phyloP scores from a whole-genome alignment of 1,284 basidiomycete species.

The Ustanciosporium gigantosporum region DNA sequence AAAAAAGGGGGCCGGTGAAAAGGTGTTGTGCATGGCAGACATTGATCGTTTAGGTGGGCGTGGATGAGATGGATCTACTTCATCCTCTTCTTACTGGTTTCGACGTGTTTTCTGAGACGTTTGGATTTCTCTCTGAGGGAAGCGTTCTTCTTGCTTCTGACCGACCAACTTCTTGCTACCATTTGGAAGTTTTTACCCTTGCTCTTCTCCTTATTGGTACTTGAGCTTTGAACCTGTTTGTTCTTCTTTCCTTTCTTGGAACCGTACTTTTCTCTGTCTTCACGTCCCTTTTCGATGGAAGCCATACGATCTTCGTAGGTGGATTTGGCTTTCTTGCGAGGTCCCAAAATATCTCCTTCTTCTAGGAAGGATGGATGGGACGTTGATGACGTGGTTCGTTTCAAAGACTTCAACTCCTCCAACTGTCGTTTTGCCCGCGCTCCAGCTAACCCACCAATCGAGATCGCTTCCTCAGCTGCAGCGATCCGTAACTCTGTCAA shows the following conservation, averaged over 20 bases:
- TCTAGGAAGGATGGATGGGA: conserved; percentile 64
- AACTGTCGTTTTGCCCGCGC: conserved; percentile 48
- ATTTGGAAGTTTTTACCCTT: conserved; percentile 58
- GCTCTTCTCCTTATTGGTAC: conserved; percentile 55
- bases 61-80: conserved; percentile 20
- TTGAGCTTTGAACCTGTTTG: conserved; percentile 50
- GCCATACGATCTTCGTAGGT: conserved; percentile 94
- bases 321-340: conserved; percentile 88
- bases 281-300: conserved; percentile 85
- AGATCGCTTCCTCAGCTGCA: conserved; percentile 72
- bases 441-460: conserved; percentile 43
- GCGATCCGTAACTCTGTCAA: conserved; percentile 82
- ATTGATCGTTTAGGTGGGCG: too few species aligned
- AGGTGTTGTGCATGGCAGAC: too few species aligned
- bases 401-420: conserved; percentile 69
- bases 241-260: conserved; percentile 60
- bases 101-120: conserved; percentile 50
- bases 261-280: conserved; percentile 93
- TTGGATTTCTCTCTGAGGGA: conserved; percentile 55
- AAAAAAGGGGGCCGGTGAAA: too few species aligned
- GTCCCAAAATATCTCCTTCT: conserved; percentile 75
- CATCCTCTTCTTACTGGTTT: conserved; percentile 50
- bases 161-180: conserved; percentile 51
- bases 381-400: conserved; percentile 64
- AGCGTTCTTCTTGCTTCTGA: conserved; percentile 57